Conservation (phyloP, 2,329 filamentous ascomycete genomes). For the Capronia americana region DNA sequence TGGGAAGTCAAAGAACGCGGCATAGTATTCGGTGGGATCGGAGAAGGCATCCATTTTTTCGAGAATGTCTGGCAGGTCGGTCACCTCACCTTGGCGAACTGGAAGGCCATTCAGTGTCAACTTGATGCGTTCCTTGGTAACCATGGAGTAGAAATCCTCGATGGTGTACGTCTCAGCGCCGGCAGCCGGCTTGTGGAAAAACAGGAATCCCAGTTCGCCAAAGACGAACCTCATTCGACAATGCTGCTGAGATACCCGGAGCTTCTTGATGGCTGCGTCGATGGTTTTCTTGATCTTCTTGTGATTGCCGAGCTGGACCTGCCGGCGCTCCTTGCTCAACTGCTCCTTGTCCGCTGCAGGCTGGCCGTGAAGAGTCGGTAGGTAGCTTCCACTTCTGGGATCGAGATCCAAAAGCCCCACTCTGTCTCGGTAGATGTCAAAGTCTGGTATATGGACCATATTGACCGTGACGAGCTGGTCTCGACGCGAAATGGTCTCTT, state of each 20-base stretch:
- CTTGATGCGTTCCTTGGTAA: constrained; percentile 46
- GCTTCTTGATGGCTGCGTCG: constrained; percentile 43
- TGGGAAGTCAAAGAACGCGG: constrained; percentile 51
- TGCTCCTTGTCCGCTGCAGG: constrained; percentile 31
- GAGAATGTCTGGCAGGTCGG: constrained; percentile 43
- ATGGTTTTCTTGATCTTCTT: constrained; percentile 43
- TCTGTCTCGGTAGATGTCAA: constrained; percentile 32
- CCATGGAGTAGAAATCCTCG: constrained; percentile 51
- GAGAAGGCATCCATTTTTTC: constrained; percentile 35
- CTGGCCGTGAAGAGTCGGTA: constrained; percentile 39
- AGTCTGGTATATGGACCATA: constrained; percentile 33
- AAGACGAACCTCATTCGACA: constrained; percentile 53
- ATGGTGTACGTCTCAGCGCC: constrained; percentile 43
- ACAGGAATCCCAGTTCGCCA: constrained; percentile 49
- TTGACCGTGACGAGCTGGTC: constrained; percentile 33
- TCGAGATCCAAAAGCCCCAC: constrained; percentile 31
- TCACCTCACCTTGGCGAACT: constrained; percentile 34
- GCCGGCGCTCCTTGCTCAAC: constrained; percentile 38
- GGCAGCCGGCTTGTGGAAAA: constrained; percentile 44
- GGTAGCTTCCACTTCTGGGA: constrained; percentile 22
- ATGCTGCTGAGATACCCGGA: constrained; percentile 45
- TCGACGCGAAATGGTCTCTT: constrained; percentile 34
- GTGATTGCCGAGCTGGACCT: constrained; percentile 44
- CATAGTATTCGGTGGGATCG: constrained; percentile 45
- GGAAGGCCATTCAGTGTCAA: constrained; percentile 42